Percentiles rank a stretch among this genome's conserved stretches.
Evolutionary conservation across 2,329 filamentous ascomycete genomes (phyloP).

Genomic region (Aotearoamyces nothofagi): DNA sequence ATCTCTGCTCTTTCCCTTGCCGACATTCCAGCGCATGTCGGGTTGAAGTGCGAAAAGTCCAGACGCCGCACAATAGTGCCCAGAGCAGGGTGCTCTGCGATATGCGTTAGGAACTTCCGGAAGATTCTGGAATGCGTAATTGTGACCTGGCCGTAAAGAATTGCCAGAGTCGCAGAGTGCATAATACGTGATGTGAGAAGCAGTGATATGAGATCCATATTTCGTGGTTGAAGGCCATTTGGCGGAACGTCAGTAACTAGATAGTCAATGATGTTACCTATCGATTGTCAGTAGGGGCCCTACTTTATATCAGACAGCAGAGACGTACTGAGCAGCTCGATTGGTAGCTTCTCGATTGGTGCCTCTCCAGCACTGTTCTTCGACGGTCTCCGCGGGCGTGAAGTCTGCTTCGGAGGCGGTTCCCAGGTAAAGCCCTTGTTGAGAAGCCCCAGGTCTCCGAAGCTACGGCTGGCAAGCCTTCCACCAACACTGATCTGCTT

Average conservation of each 20-base stretch:
- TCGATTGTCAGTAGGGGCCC: conserved; percentile 7
- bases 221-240: conserved; percentile 63
- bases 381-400: conserved; percentile 16
- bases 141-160: conserved; percentile 66
- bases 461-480: conserved; percentile 44
- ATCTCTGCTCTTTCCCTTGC: conserved; percentile 61
- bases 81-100: conserved; percentile 49
- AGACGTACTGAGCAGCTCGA: conserved; percentile 54
- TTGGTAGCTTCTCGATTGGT: conserved; percentile 50
- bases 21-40: conserved; percentile 59
- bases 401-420: conserved; percentile 12
- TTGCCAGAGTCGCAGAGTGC: conserved; percentile 56
- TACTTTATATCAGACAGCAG: conserved; percentile 2
- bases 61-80: conserved; percentile 64
- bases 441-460: conserved; percentile 40
- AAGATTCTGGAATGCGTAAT: conserved; percentile 75
- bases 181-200: conserved; percentile 62
- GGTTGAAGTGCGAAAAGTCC: conserved; percentile 79
- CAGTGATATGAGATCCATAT: conserved; percentile 63
- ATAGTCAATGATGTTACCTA: conserved; percentile 60
- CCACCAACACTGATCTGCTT: conserved; percentile 41
- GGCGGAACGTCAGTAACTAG: conserved; percentile 59
- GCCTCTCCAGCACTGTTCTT: conserved; percentile 29
- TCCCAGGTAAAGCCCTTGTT: conserved; percentile 35
- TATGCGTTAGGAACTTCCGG: conserved; percentile 61